Base-by-base conservation (phyloP, 164 flowering plant genomes). In the Stephania cephalantha region DNA sequence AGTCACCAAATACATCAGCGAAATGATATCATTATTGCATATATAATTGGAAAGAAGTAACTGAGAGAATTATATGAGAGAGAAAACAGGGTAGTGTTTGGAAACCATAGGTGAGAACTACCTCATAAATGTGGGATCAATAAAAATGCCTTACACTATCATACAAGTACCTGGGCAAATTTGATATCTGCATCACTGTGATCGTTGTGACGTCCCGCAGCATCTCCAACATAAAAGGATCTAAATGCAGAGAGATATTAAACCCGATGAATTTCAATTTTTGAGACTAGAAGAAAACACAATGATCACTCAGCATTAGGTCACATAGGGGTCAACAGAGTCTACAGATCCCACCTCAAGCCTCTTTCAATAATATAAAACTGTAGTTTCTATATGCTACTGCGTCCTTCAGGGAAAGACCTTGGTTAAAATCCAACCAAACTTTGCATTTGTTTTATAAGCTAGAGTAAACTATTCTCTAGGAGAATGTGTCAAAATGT, bases 141-240 rank as follows among this genome's bases (percentile, higher is more conserved):
- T 35, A 25, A 46, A 1, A 69, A 69, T 44, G 9, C n/a, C 44
- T 20, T 25, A 18, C 7, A 61, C 66, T 61, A 45, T 3, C 30
- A 10, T 70, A 15, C 13, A 12, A 61, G 29, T 76, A 88, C 89
- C 91, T 86, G 68, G 44, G 97, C 96, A 83, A 95, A 91, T 80
- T 84, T 86, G 18, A 86, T 85, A 82, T 95, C 98, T 74, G 99
- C 97, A 83, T 93, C 91, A 83, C 97, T 93, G 69, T 95, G 97
- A 81, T 93, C 98, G 69, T 79, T 69, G 8, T n/a, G 30, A 83
- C 99, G 90, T 68, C 97, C 99, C 55, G 98, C 99, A 25, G 99
- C 97, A 85, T 95, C 98, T 31, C 99, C 98, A 78, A 95, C 98
- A 84, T 93, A 95, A 82, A 95, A 95, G 78, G 97, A 95, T 79